Evolutionary conservation across 768 basidiomycete genomes (phyloP).

Genomic region (Boletus rufocinnamomeus): DNA sequence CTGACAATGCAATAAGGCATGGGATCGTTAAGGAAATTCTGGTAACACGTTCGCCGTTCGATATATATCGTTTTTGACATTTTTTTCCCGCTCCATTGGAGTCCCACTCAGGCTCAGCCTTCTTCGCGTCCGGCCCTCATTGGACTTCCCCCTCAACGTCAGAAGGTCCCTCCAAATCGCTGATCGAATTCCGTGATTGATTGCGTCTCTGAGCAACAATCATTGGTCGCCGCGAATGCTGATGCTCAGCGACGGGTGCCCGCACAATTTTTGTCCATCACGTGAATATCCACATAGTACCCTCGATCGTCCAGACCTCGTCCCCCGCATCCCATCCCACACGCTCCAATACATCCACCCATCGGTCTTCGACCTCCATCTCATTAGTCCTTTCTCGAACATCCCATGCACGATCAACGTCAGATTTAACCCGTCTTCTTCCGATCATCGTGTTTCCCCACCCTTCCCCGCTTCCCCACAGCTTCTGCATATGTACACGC

Average conservation of each 20-base stretch:
- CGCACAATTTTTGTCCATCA: not conserved
- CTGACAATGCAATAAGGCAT: not conserved
- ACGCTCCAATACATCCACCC: not conserved
- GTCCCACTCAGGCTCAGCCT: slow-evolving; percentile 3
- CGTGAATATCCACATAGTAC: not conserved
- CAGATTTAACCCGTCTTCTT: slow-evolving; percentile 10
- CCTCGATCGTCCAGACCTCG: not conserved
- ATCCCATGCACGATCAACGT: slow-evolving; percentile 2
- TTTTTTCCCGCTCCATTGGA: slow-evolving; percentile 18
- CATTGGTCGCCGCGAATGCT: not conserved
- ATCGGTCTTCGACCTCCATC: not conserved
- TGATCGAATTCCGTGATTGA: not conserved
- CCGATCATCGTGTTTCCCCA: slow-evolving; percentile 15
- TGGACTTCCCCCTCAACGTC: not conserved
- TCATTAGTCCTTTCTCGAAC: slow-evolving; percentile 9
- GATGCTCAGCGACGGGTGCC: not conserved
- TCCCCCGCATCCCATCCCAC: not conserved
- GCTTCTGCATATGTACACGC: slow-evolving; percentile 7
- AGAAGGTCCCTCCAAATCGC: not conserved
- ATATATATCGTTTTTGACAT: slow-evolving; percentile 11
- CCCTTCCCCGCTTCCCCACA: slow-evolving; percentile 31
- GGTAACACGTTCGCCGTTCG: slow-evolving; percentile 8
- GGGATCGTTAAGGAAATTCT: slow-evolving; percentile 20
- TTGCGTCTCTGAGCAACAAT: not conserved
- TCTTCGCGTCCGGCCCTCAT: not conserved